Percentiles rank a stretch among this genome's conserved stretches.
Evolutionary conservation across 2,329 filamentous ascomycete species (phyloP).

Genomic region (Cytospora schulzeri): DNA sequence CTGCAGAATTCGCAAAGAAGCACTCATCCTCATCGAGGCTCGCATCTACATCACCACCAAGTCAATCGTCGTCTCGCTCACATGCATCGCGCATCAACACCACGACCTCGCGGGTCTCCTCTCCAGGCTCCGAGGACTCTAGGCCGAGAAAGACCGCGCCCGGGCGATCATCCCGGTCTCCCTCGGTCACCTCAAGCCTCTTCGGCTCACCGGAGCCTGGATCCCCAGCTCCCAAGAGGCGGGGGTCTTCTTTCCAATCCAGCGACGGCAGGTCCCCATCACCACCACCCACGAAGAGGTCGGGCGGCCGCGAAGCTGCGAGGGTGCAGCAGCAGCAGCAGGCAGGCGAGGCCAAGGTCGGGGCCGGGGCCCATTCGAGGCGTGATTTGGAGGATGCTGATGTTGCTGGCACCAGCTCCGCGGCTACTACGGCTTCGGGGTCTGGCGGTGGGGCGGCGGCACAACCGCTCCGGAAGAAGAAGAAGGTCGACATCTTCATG

Average conservation of each 20-base stretch:
- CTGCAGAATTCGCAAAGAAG: not conserved
- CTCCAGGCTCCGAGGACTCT: constrained; percentile 5
- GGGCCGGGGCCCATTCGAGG: not conserved
- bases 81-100: constrained; percentile 1
- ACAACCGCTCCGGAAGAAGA: constrained; percentile 43
- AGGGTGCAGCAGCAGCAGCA: too few relatives aligned
- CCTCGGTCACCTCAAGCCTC: constrained; percentile 4
- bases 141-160: constrained; percentile 3
- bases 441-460: constrained; percentile 22
- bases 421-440: constrained; percentile 22
- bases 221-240: not conserved
- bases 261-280: constrained; percentile 30
- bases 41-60: not conserved
- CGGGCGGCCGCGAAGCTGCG: not conserved
- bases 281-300: constrained; percentile 22
- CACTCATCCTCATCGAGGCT: not conserved
- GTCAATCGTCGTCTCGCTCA: not conserved
- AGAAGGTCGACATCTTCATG: constrained; percentile 54
- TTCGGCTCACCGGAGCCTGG: constrained; percentile 10
- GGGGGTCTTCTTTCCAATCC: constrained; percentile 19
- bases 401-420: constrained; percentile 9
- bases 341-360: not conserved
- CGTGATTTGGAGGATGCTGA: constrained; percentile 3
- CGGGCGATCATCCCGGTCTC: constrained; percentile 9
- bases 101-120: constrained; percentile 7